Conservation (phyloP, 257 asterid species). For the Lantana camara region DNA sequence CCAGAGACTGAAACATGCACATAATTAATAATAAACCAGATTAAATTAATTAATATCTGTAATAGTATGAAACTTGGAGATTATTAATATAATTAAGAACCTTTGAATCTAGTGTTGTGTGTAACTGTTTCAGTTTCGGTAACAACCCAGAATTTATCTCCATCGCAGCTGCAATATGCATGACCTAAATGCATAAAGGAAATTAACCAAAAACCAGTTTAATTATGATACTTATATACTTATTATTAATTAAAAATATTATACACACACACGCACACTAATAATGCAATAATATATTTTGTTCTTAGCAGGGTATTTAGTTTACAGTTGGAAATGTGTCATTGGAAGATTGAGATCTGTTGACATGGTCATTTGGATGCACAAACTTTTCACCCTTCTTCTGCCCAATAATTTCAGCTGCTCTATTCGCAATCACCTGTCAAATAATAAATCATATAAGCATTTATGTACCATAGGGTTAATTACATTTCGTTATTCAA, state of each 20-base stretch:
- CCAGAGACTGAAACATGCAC: slow-evolving; percentile 53
- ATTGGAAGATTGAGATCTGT: slow-evolving; percentile 95
- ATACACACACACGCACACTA: too few relatives aligned
- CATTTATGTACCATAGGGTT: too few relatives aligned
- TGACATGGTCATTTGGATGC: slow-evolving; percentile 98
- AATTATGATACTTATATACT: background rate
- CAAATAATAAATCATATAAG: too few relatives aligned
- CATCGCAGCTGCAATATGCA: slow-evolving; percentile 96
- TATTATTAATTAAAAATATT: too few relatives aligned
- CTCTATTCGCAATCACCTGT: slow-evolving; percentile 98
- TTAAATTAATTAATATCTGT: too few relatives aligned
- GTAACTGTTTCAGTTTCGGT: slow-evolving; percentile 86
- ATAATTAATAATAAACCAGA: too few relatives aligned
- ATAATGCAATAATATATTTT: too few relatives aligned
- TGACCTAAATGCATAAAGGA: slow-evolving; percentile 60
- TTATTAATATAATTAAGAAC: slow-evolving; percentile 31
- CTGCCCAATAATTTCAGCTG: slow-evolving; percentile 94
- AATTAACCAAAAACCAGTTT: slow-evolving; percentile 19
- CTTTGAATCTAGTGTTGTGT: slow-evolving; percentile 76
- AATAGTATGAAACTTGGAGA: too few relatives aligned
- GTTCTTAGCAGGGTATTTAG: too few relatives aligned
- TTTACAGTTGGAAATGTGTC: slow-evolving; percentile 95
- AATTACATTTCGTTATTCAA: too few relatives aligned
- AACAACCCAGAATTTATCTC: slow-evolving; percentile 79
- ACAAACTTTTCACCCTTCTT: slow-evolving; percentile 83